These are phyloP conservation scores for Fusarium sp. DNA, from an alignment of 2,329 filamentous ascomycete genomes.

Conservation along the genomic window DNA sequence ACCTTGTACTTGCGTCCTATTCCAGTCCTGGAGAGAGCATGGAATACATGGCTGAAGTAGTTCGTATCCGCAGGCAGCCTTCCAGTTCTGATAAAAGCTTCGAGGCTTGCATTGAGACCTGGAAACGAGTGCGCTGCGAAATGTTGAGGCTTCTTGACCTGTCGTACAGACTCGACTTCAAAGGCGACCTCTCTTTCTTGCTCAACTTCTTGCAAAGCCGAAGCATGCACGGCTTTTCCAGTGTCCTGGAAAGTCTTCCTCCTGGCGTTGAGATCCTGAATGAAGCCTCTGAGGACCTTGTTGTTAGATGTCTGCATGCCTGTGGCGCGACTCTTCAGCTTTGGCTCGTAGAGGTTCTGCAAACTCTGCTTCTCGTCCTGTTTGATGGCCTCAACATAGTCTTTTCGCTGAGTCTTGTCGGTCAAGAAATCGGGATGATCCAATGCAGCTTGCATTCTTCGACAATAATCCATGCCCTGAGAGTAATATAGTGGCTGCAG, in stretches of 20 bases:
- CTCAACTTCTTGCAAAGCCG: conserved; percentile 68
- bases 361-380: conserved; percentile 67
- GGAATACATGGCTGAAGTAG: conserved; percentile 54
- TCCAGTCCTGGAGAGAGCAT: conserved; percentile 43
- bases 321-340: conserved; percentile 24
- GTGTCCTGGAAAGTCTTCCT: conserved; percentile 42
- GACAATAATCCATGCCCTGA: conserved; percentile 70
- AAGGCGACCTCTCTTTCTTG: conserved; percentile 68
- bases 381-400: conserved; percentile 48
- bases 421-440: conserved; percentile 57
- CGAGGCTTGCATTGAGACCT: conserved; percentile 60
- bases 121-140: conserved; percentile 56
- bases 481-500: conserved; percentile 67
- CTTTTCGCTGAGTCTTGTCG: conserved; percentile 51
- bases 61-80: conserved; percentile 51
- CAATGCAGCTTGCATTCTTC: conserved; percentile 61
- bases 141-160: conserved; percentile 61
- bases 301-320: conserved; percentile 28
- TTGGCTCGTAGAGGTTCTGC: conserved; percentile 65
- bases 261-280: conserved; percentile 37
- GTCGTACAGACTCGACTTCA: conserved; percentile 66
- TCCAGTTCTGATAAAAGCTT: conserved; percentile 60
- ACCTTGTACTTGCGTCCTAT: conserved; percentile 52
- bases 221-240: conserved; percentile 54
- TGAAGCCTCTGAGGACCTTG: conserved; percentile 27